Base-by-base conservation (phyloP, 1,139 yeast genomes). In the Hyphopichia buzzinii region DNA sequence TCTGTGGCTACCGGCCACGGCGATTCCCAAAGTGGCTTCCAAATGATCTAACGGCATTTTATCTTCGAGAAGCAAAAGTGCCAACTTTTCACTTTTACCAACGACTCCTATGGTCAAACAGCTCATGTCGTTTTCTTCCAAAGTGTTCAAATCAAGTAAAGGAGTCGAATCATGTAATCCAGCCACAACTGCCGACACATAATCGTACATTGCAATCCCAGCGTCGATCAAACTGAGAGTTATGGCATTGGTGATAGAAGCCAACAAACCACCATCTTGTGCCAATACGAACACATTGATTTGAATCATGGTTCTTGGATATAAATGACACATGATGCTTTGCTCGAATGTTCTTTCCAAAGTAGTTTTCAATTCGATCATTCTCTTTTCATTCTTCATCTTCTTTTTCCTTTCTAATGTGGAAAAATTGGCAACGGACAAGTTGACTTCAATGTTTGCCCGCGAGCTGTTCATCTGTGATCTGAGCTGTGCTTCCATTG, bases 201-300 rank as follows among this genome's bases (percentile, higher is more conserved):
- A 90, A 56, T 92, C 97, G 53, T 84, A 84, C 87, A 92, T 84
- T 13, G 97, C 86, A 30, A 92, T 82, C 31, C 98, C 98, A 1
- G 97, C 97, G 62, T 94, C 97, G 31, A 92, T 80, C 34, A 92
- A 68, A 0, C 96, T 97, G 47, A 92, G 65, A 1, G 96, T 87
- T 35, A 86, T 77, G n/a, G 97, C 88, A 55, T 94, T 92, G 34
- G 88, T 72, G 50, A 94, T 78, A 1, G 86, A 74, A 0, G 96
- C 79, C 46, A 92, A 63, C 33, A 90, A 57, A 0, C 96, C 95
- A 25, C 98, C 98, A 55, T 94, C 98, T 50, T 88, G 88, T 8
- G 92, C 82, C 40, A 92, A 67, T 0, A 92, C 89, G 47, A 86
- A 87, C 13, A 90, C 65, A 37, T 77, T 77, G 11, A 90, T 74